phyloP scores from a whole-genome alignment of 169 alveolate genomes.

The Toxoplasma gondii region DNA sequence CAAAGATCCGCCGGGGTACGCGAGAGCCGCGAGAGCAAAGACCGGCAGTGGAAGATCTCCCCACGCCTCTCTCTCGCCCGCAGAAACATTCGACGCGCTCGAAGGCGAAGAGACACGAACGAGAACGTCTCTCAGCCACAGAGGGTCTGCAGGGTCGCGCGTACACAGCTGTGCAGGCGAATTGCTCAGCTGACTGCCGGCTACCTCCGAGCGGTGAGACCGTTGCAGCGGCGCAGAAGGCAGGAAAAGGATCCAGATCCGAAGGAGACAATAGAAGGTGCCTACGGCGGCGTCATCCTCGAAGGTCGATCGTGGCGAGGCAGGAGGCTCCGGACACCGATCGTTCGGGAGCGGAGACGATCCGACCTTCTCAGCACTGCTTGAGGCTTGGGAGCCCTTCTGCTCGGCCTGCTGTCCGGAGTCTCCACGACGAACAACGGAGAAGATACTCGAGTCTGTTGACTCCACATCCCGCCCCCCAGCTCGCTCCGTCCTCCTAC shows the following conservation, averaged over 20 bases:
- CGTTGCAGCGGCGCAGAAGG: not conserved
- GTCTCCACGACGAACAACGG: too few relatives aligned
- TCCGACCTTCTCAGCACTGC: too few relatives aligned
- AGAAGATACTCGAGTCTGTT: too few relatives aligned
- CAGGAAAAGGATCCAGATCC: not conserved
- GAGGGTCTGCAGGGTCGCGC: not conserved
- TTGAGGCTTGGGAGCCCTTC: too few relatives aligned
- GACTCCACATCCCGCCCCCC: too few relatives aligned
- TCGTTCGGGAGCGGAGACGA: too few relatives aligned
- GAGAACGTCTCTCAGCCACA: not conserved
- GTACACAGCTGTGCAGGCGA: not conserved
- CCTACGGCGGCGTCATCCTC: not conserved
- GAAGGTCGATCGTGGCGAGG: too few relatives aligned
- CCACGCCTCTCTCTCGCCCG: not conserved
- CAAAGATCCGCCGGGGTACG: not conserved
- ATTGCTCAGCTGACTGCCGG: not conserved
- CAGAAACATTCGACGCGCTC: not conserved
- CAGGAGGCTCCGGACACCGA: too few relatives aligned
- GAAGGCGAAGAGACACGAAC: not conserved
- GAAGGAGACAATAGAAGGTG: slow-evolving; percentile 13
- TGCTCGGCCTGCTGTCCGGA: too few relatives aligned
- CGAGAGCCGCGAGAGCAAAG: not conserved
- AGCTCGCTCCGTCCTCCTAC: too few relatives aligned
- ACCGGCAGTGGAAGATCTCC: not conserved
- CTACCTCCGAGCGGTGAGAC: not conserved